phyloP scores from a whole-genome alignment of 345 rosid genomes.

The Linum trigynum region DNA sequence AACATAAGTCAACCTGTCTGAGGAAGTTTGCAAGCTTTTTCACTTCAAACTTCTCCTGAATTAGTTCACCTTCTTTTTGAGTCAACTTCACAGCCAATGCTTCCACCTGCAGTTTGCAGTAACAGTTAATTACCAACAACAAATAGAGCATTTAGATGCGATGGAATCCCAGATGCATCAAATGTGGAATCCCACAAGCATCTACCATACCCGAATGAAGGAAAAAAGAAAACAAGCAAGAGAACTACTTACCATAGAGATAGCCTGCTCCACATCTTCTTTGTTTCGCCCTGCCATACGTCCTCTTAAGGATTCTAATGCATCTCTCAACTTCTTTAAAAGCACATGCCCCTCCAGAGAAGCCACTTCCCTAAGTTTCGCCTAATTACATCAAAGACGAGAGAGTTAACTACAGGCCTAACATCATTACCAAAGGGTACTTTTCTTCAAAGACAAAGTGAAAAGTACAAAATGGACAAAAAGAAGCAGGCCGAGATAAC shows the following conservation, averaged over 20 bases:
- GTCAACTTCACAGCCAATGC: conserved; percentile 95
- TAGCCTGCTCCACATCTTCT: conserved; percentile 89
- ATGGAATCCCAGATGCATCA: not conserved
- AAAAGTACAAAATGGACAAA: not conserved
- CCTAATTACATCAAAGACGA: conserved; percentile 34
- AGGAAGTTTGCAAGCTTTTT: conserved; percentile 86
- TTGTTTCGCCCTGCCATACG: conserved; percentile 84
- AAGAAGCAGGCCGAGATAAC: not conserved
- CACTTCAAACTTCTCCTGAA: conserved; percentile 95
- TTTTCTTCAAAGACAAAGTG: not conserved
- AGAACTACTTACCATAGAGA: conserved; percentile 72
- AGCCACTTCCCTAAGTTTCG: conserved; percentile 82
- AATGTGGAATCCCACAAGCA: not conserved
- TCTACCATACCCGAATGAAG: not conserved
- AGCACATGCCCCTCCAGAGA: conserved; percentile 98
- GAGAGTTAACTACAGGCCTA: conserved; percentile 2
- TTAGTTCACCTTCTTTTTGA: conserved; percentile 90
- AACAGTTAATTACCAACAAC: not conserved
- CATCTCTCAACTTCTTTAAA: conserved; percentile 98
- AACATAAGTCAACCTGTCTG: conserved; percentile 45
- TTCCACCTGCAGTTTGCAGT: conserved; percentile 51
- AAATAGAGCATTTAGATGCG: not conserved
- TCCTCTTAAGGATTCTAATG: conserved; percentile 81
- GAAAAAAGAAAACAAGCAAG: not conserved
- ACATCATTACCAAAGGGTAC: conserved; percentile 5